Conservation (phyloP, 2,329 filamentous ascomycete species). For the Verticillium nonalfalfae region DNA sequence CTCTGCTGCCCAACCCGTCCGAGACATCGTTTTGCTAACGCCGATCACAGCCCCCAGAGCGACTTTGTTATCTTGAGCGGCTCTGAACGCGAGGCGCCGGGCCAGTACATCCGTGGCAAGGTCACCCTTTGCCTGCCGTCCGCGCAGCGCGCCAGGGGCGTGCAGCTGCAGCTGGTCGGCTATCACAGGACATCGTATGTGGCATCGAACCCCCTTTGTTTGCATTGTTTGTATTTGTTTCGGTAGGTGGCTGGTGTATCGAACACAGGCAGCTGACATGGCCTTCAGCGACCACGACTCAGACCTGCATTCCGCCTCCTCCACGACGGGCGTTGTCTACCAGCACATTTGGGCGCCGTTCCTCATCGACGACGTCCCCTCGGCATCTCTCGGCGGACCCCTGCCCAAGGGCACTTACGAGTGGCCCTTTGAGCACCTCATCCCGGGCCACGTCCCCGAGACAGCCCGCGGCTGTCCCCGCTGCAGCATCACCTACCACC, state of each 20-base stretch:
- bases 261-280: neutral
- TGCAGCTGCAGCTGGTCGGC: neutral
- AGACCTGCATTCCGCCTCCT: neutral
- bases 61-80: neutral
- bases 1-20: neutral
- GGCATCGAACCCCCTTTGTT: neutral
- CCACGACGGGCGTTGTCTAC: neutral
- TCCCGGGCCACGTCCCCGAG: constrained; percentile 1
- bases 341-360: constrained; percentile 4
- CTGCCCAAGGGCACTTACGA: neutral
- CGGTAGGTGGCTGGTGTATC: no score
- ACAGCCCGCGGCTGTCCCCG: constrained; percentile 1
- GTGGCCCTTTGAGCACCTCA: constrained; percentile 3
- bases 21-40: neutral
- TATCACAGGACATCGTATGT: neutral
- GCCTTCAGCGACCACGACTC: neutral
- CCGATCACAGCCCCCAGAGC: neutral
- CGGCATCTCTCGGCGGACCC: neutral
- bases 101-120: neutral
- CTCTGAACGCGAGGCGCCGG: neutral
- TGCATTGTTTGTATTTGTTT: no score
- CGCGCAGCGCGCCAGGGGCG: neutral
- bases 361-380: constrained; percentile 1
- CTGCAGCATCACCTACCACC: constrained; percentile 6
- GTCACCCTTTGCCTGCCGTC: neutral